Conservation (phyloP, 495 filamentous ascomycete genomes). For the Lasiosphaeria ovina region DNA sequence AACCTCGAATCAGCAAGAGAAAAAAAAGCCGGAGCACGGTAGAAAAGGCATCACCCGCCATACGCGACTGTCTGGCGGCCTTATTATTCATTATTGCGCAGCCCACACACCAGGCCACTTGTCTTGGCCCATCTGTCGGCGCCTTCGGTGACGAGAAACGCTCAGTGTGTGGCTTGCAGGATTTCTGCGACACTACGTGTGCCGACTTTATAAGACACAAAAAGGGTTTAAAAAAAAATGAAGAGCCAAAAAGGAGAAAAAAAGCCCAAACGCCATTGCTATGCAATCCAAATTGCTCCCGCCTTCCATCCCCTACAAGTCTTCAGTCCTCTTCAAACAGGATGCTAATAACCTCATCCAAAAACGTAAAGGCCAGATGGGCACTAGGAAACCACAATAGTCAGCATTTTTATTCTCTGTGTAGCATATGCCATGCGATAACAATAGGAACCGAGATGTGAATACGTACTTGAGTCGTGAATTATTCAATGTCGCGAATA, state of each 20-base stretch:
- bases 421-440: neutral
- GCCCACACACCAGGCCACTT: too few species aligned
- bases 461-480: slow-evolving; percentile 61
- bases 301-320: neutral
- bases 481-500: slow-evolving; percentile 84
- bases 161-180: too few species aligned
- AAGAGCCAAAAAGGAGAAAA: neutral
- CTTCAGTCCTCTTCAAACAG: slow-evolving; percentile 53
- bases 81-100: too few species aligned
- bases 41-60: too few species aligned
- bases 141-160: too few species aligned
- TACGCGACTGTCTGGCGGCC: too few species aligned
- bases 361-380: slow-evolving; percentile 71
- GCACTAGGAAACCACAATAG: slow-evolving; percentile 46
- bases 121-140: too few species aligned
- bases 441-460: neutral
- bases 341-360: slow-evolving; percentile 75
- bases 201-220: neutral
- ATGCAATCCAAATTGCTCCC: neutral
- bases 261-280: neutral
- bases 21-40: too few species aligned
- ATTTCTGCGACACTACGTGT: neutral
- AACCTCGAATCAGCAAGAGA: too few species aligned
- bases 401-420: slow-evolving; percentile 11
- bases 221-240: neutral